Evolutionary conservation across 208 protist genomes (phyloP), one percentile per base, ranked within the genome.

Genomic region (Crithidia expoeki): DNA sequence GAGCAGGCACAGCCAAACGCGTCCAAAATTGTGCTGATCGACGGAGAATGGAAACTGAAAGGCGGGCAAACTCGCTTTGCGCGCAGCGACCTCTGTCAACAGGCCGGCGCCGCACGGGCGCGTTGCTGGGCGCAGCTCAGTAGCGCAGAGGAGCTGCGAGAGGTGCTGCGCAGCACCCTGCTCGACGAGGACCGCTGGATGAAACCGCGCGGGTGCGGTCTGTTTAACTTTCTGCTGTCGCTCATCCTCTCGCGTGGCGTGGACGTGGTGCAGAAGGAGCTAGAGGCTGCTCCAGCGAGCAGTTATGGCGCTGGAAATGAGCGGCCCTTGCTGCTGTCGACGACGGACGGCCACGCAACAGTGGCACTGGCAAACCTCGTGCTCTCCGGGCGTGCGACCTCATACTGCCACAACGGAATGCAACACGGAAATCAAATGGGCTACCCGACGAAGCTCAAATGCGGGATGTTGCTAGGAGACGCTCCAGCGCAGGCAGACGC

Each of bases 151-250:
- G 85, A 91, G 53, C 74, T 94, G 60, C 72, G 83, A 40, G 49
- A 74, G 6, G 68, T 74, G 19, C 50, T 89, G 21, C 56, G 57
- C 10, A 53, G 62, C 7, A 76, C 86, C 25, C 47, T 81, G 23
- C 53, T 67, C 5, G 44, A 76, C 27, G 59, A 83, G 55, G 70
- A 68, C 17, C 52, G 76, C 55, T 95, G 87, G 87, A 79, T 75
- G 51, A 68, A 79, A 47, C 79, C 84, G 25, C 83, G 75, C 16
- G 88, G 87, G 19, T 65, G 68, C 38, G 91, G 91, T 46, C 36
- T 96, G 33, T 78, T 82, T 42, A 92, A 81, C 68, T 94, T 94
- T 52, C 50, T 94, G 17, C 44, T 94, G 14, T 93, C 88, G 16
- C 53, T 89, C n/a, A 42, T 94, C 12, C 71, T 94, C n/a, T 90